Base-by-base conservation (phyloP, 495 filamentous ascomycete species). In the Aeminium ludgeri region DNA sequence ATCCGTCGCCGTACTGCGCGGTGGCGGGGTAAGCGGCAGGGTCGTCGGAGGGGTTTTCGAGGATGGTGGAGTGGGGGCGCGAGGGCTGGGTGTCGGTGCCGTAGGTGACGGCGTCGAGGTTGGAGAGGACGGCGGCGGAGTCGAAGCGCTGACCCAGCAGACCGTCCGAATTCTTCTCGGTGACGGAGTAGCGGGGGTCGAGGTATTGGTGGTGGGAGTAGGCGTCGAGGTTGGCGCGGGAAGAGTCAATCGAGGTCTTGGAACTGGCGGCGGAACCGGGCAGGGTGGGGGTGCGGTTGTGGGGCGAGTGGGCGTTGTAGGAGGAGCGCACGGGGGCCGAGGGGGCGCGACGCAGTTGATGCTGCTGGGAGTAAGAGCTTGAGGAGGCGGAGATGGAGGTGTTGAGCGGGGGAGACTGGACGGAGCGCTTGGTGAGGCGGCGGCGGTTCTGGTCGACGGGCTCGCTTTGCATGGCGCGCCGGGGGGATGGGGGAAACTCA, bases 141-240 rank as follows among this genome's bases (percentile, higher is more conserved):
- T 51, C 48, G 48, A 51, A 54, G 5, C 37, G 28, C 18, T 38
- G 36, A 1, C 48, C 51, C n/a, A 54, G 45, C 10, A 51, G 40
- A 29, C 48, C 48, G 16, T 35, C 25, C 6, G 50, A 45, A 10
- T 27, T 38, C 42, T 49, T 49, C 15, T 50, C 44, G 15, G 42
- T 47, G 10, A 47, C 43, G 11, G 50, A 50, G 16, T 27, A 40
- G 0, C 43, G 47, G 0, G 50, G 30, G 20, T 49, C 40, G 11
- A 35, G 41, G 10, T 38, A 15, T 23, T 38, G 36, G 4, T 27
- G 20, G 17, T 20, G 23, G 12, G 23, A 31, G 17, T 10, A n/a
- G 18, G 20, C 36, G 25, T n/a, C 36, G 12, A 19, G 7, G 15
- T 38, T 38, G 36, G 16, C 20, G 6, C n/a, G 16, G 10, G 20